These are phyloP conservation scores for Proteromonas lacertae DNA, from an alignment of 352 stramenopile genomes.

Conservation along the genomic window DNA sequence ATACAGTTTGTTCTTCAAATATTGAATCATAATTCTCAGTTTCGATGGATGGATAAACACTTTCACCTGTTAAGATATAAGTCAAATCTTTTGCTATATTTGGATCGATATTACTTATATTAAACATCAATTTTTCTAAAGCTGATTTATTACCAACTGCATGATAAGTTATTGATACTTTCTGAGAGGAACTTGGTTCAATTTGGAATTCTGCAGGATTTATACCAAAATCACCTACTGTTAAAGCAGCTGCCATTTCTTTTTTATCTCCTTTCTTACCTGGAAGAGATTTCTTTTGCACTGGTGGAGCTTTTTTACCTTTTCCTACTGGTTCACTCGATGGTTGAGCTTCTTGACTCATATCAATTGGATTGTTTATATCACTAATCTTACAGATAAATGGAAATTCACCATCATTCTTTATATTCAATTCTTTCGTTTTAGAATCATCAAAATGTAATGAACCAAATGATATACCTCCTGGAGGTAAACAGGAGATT, in stretches of 20 bases:
- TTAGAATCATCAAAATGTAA: conserved; percentile 38
- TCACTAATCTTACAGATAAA: conserved; percentile 24
- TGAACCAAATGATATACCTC: conserved; percentile 56
- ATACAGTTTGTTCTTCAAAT: conserved; percentile 69
- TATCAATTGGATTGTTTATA: not conserved
- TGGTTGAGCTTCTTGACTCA: not conserved
- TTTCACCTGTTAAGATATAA: conserved; percentile 56
- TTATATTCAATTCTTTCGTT: conserved; percentile 36
- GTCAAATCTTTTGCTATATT: conserved; percentile 15
- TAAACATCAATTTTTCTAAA: conserved; percentile 18
- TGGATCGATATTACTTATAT: conserved; percentile 29
- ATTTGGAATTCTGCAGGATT: conserved; percentile 28
- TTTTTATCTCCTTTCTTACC: not conserved
- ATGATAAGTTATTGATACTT: conserved; percentile 34
- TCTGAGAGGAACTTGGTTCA: conserved; percentile 29
- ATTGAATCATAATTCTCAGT: conserved; percentile 42
- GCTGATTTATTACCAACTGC: conserved; percentile 22
- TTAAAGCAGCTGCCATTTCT: conserved; percentile 8
- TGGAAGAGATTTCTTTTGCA: not conserved
- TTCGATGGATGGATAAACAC: conserved; percentile 55
- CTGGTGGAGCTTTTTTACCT: not conserved
- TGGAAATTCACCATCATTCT: conserved; percentile 58
- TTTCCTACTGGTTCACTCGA: conserved; percentile 1
- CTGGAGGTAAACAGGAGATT: conserved; percentile 33
- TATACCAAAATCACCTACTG: conserved; percentile 31